These are phyloP conservation scores for Pleurozium schreberi DNA, from an alignment of 225 moss, liverwort and hornwort species.

Conservation along the genomic window DNA sequence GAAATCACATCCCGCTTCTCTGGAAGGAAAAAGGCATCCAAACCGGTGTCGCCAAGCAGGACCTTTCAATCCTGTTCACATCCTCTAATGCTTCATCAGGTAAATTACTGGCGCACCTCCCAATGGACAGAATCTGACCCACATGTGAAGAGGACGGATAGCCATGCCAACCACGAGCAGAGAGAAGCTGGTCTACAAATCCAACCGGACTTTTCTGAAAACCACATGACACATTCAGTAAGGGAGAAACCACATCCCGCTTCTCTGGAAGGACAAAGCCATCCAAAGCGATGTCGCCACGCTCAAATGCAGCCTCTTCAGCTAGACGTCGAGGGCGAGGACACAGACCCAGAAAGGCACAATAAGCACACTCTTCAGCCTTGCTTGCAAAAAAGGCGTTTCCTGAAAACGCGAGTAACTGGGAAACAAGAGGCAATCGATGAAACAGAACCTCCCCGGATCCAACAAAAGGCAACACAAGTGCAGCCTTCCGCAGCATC, in stretches of 20 bases:
- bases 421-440: not conserved
- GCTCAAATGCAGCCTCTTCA: conserved; percentile 10
- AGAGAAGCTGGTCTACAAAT: not conserved
- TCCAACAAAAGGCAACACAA: not conserved
- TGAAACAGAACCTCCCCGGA: no score
- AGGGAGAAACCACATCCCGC: not conserved
- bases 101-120: not conserved
- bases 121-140: not conserved
- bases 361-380: not conserved
- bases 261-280: conserved; percentile 2
- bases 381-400: not conserved
- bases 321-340: not conserved
- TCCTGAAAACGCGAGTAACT: conserved; percentile 15
- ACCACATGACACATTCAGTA: not conserved
- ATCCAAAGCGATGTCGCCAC: not conserved
- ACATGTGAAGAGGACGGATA: not conserved
- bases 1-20: no score
- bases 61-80: not conserved
- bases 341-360: conserved; percentile 1
- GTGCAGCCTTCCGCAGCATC: conserved; percentile 1
- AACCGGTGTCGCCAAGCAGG: no score
- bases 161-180: not conserved
- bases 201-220: not conserved
- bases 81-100: not conserved
- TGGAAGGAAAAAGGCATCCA: no score